A percentile compares a stretch with the other conserved stretches of the same genome.
Conservation (phyloP, 306 rosid species). For the Malus asiatica region DNA sequence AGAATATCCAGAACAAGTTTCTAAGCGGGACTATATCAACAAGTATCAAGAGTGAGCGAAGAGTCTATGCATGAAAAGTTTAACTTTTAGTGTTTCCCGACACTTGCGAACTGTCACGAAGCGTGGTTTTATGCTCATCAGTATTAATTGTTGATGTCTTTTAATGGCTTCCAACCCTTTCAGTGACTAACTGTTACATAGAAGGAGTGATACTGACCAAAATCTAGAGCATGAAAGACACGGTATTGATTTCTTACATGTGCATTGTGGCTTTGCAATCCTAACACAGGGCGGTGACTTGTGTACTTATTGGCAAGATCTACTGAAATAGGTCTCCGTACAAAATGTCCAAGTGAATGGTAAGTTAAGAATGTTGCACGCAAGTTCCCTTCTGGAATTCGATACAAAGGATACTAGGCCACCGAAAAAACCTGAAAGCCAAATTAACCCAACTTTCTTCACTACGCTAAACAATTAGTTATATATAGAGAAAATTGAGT, state of each 20-base stretch:
- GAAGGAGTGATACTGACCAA: background rate
- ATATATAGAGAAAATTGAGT: background rate
- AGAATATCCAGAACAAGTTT: background rate
- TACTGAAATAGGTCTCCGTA: background rate
- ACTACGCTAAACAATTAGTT: background rate
- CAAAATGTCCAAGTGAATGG: conserved; percentile 22
- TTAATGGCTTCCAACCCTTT: no score
- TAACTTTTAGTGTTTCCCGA: background rate
- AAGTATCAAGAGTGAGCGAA: background rate
- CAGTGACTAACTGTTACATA: no score
- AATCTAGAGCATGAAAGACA: background rate
- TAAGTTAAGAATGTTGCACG: conserved; percentile 17
- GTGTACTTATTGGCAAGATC: background rate
- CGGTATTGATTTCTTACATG: background rate
- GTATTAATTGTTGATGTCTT: no score
- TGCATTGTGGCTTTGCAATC: conserved; percentile 19
- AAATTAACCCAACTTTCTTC: background rate
- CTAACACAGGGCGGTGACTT: conserved; percentile 8
- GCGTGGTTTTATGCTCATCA: background rate
- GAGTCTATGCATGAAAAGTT: background rate
- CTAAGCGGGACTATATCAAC: background rate
- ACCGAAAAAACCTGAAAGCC: conserved; percentile 18
- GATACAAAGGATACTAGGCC: conserved; percentile 23
- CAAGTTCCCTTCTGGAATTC: conserved; percentile 16
- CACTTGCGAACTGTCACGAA: background rate